Base-by-base conservation (phyloP, 1,284 basidiomycete genomes). In the Blastosporella zonata region DNA sequence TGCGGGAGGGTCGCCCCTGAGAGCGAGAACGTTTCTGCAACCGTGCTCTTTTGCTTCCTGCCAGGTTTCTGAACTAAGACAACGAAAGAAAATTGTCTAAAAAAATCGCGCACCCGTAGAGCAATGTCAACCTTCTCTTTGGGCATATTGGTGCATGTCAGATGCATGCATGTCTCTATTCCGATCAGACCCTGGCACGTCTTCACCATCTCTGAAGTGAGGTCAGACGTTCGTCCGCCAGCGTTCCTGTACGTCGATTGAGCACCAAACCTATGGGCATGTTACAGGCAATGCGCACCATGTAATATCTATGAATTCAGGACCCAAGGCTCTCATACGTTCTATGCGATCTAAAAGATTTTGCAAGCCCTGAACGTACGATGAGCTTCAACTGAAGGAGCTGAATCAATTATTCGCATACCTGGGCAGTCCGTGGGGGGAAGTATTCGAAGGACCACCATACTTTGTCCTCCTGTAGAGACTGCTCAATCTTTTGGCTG, bases 371-470 rank as follows among this genome's bases (percentile, higher is more conserved):
- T 94, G 56, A 20, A 36, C 7, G 8, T 31, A 17, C 23, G 15
- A 47, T 53, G 33, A 47, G 34, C 38, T 29, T 29, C 18, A 22
- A 20, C 43, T 28, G 21, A 35, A 27, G 34, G 23, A 29, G 17
- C 18, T n/a, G 23, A 15, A 22, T 42, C 50, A 8, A 23, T 13
- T 22, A 17, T 45, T 17, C 31, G 55, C 71, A 50, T 56, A 87
- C 94, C 84, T 97, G 94, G 37, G 93, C 91, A 28, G 94, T 97
- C 56, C 94, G 78, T 23, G 94, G 94, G 49, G 94, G 94, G 61
- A 97, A 97, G 72, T 94, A 97, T 67, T 97, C 94, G 65, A 97
- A 97, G 43, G 90, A 93, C 93, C 93, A 96, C 84, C 91, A 93
- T 55, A 91, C 71, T 59, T 90, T 84, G 56, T 86, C 83, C 61